A percentile compares a stretch with the other conserved stretches of the same genome.
Conservation (phyloP, 345 rosid genomes). For the thale cress (Arabidopsis thaliana) region TAIR10.1 NC_003076.8:19720001-19720500, state of each 20-base stretch:
- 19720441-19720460: neutral
- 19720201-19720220: conserved; percentile 8
- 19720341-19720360: conserved; percentile 4
- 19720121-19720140: conserved; percentile 24
- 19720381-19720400: fast-evolving
- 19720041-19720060: conserved; percentile 17
- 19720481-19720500: neutral
- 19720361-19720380: neutral
- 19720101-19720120: neutral
- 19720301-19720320: fast-evolving
- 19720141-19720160: conserved; percentile 25
- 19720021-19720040: neutral
- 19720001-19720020: conserved; percentile 44
- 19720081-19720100: conserved; percentile 7
- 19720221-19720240: neutral
- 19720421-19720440: neutral
- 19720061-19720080: conserved; percentile 12
- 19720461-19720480: fast-evolving
- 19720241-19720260: neutral
- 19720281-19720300: neutral
- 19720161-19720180: neutral
- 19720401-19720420: neutral
- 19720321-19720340: neutral
- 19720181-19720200: neutral
- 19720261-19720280: neutral